phyloP scores from a whole-genome alignment of 176 grass and related monocot species.

The Cocos nucifera region DNA sequence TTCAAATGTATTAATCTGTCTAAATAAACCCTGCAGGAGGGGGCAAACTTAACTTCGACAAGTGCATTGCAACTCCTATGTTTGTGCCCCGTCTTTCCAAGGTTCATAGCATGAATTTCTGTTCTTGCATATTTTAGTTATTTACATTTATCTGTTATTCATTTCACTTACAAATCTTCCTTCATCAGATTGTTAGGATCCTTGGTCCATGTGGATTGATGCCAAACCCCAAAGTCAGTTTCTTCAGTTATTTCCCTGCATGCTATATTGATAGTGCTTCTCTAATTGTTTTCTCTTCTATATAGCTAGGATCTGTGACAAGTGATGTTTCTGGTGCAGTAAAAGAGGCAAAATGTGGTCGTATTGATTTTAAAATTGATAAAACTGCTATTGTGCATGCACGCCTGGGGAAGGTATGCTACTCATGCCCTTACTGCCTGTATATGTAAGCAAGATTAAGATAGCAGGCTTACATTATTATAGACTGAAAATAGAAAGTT shows the following conservation, averaged over 20 bases:
- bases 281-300: constrained; percentile 11
- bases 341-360: constrained; percentile 81
- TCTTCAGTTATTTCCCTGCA: constrained; percentile 19
- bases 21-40: constrained; percentile 40
- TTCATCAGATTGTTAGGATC: constrained; percentile 75
- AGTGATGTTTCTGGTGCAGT: constrained; percentile 86
- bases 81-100: constrained; percentile 96
- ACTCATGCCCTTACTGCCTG: too few relatives aligned
- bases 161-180: constrained; percentile 8
- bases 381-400: constrained; percentile 98
- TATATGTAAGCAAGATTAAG: too few relatives aligned
- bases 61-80: constrained; percentile 94
- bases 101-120: constrained; percentile 34
- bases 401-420: constrained; percentile 81
- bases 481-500: too few relatives aligned
- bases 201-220: constrained; percentile 93
- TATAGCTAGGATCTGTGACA: constrained; percentile 88
- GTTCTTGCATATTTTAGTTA: constrained; percentile 14
- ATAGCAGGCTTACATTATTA: too few relatives aligned
- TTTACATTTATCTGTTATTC: too few relatives aligned
- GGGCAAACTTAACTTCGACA: constrained; percentile 90
- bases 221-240: constrained; percentile 90
- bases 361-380: constrained; percentile 94
- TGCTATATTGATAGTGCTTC: constrained; percentile 11
- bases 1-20: too few relatives aligned